Evolutionary conservation across 805 yeast species (phyloP), one percentile per base, ranked within the genome.

Genomic region (Ogataea degrootiae): DNA sequence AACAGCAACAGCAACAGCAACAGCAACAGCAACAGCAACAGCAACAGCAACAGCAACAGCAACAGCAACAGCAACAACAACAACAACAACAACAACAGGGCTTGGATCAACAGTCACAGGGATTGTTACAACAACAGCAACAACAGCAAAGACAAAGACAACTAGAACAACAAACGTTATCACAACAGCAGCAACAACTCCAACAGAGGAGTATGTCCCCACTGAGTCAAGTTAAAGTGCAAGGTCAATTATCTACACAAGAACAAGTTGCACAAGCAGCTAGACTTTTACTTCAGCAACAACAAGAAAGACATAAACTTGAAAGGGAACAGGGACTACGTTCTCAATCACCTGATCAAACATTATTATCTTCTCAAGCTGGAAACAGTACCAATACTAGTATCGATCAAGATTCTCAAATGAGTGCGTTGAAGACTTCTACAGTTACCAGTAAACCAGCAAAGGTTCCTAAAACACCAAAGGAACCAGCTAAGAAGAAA

Each of bases 261-360:
- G 51, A 40, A 38, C 44, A 42, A 17, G 43, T 41, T 41, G 43
- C 43, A 8, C 37, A 37, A 15, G 43, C 43, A 12, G 43, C 43
- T n/a, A 41, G 43, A 34, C 29, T 41, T 9, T 19, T 41, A 7
- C 29, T 41, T 22, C 54, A 51, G 34, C 45, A 43, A 17, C 34
- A 36, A 15, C 44, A 44, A 43, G 35, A 42, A 14, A 26, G 31
- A 26, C 40, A 37, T 34, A 26, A 44, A 29, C 43, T 33, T 33
- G 48, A 37, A 39, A 49, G 42, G 17, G 53, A 45, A 42, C 51
- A 49, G 34, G 41, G 31, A 26, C 6, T 39, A 11, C 51, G 50
- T 17, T 26, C 51, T 22, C 52, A 44, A 33, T 51, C 51, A 14
- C 55, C 52, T 23, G 54, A 51, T 31, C 31, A 26, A 26, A 3